Conservation (phyloP, 257 asterid species). For the Solanum medicagineum region DNA sequence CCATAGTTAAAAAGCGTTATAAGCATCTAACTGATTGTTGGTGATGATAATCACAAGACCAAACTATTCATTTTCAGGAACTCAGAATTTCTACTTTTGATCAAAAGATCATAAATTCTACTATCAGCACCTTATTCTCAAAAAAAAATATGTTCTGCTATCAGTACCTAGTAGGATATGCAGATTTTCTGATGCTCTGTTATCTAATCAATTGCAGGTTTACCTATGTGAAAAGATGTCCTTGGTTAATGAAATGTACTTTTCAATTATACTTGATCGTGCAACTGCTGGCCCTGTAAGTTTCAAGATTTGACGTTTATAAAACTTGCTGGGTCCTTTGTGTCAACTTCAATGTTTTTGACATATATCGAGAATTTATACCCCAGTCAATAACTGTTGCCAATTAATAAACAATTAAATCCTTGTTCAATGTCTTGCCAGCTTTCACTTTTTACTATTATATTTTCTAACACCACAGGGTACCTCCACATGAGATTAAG, state of each 20-base stretch:
- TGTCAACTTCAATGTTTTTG: not conserved
- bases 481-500: not conserved
- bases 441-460: not conserved
- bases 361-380: not conserved
- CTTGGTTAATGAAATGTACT: conserved; percentile 99
- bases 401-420: not conserved
- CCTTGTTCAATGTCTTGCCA: not conserved
- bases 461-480: not conserved
- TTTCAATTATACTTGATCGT: conserved; percentile 95
- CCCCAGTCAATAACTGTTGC: not conserved
- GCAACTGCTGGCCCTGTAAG: conserved; percentile 96
- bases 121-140: not conserved
- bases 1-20: not conserved
- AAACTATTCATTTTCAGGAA: not conserved
- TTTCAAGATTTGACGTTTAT: conserved; percentile 2
- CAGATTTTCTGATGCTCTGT: not conserved
- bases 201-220: conserved; percentile 37
- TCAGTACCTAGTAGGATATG: not conserved
- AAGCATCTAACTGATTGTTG: not conserved
- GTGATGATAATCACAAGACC: not conserved
- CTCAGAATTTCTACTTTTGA: not conserved
- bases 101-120: not conserved
- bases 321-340: not conserved
- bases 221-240: conserved; percentile 85
- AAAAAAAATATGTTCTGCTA: not conserved